Evolutionary conservation across 1,139 yeast genomes (phyloP).

Genomic region (Hyphopichia burtonii): DNA sequence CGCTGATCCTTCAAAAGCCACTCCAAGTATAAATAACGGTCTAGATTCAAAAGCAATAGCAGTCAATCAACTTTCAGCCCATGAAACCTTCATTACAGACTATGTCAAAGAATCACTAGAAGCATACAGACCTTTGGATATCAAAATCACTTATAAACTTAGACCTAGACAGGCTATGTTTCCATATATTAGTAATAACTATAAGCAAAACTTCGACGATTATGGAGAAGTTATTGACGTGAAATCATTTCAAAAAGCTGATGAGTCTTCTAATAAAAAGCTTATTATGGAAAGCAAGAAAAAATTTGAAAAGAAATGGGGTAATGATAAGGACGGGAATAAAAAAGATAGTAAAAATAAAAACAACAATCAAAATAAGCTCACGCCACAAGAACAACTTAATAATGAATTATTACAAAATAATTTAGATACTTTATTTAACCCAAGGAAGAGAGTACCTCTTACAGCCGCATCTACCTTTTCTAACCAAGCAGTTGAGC

Average conservation of each 20-base stretch:
- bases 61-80: conserved; percentile 35
- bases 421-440: conserved; percentile 56
- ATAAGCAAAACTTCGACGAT: conserved; percentile 68
- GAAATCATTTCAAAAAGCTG: conserved; percentile 64
- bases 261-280: conserved; percentile 41
- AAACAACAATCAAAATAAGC: conserved; percentile 22
- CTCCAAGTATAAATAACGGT: conserved; percentile 6
- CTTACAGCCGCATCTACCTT: conserved; percentile 17
- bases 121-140: conserved; percentile 53
- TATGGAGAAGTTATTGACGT: conserved; percentile 74
- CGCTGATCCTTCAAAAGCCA: conserved; percentile 8
- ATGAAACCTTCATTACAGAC: conserved; percentile 44
- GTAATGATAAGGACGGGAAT: conserved; percentile 22
- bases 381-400: conserved; percentile 46
- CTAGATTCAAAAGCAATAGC: conserved; percentile 1
- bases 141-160: conserved; percentile 55
- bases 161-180: conserved; percentile 74
- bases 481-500: conserved; percentile 24
- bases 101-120: conserved; percentile 38
- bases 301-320: conserved; percentile 25
- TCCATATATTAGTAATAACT: conserved; percentile 52
- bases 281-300: conserved; percentile 35
- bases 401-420: conserved; percentile 43
- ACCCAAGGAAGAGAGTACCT: conserved; percentile 52
- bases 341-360: conserved; percentile 30